Conservation (phyloP, 2,329 filamentous ascomycete species). For the Neobulgaria alba region DNA sequence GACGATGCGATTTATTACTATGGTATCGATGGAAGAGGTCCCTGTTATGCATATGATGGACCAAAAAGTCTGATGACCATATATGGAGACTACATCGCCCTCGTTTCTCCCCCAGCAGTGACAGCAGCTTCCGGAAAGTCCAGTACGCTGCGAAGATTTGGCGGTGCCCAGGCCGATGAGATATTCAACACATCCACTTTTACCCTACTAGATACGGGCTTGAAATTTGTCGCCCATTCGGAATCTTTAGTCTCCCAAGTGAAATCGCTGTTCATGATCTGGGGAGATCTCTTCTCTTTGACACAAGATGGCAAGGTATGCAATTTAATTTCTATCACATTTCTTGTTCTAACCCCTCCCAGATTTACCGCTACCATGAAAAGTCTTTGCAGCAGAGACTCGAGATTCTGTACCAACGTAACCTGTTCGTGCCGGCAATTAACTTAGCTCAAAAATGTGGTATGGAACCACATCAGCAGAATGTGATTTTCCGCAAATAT, state of each 20-base stretch:
- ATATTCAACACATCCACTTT: constrained; percentile 84
- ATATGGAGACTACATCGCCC: constrained; percentile 76
- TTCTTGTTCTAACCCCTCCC: constrained; percentile 33
- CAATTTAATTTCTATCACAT: neutral
- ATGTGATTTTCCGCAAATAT: constrained; percentile 85
- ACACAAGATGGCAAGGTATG: constrained; percentile 83
- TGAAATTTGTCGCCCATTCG: constrained; percentile 83
- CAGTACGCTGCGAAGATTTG: constrained; percentile 60
- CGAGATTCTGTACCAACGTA: constrained; percentile 87
- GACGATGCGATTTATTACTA: constrained; percentile 97
- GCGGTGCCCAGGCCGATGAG: constrained; percentile 62
- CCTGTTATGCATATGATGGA: constrained; percentile 85
- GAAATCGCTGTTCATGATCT: constrained; percentile 72
- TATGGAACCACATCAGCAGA: constrained; percentile 72
- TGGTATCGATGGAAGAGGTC: constrained; percentile 72
- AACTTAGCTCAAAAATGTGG: constrained; percentile 86
- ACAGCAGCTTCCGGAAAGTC: constrained; percentile 28
- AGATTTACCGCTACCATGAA: constrained; percentile 84
- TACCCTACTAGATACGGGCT: constrained; percentile 81
- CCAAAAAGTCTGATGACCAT: constrained; percentile 74
- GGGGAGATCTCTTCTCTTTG: constrained; percentile 87
- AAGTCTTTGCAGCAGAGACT: constrained; percentile 84
- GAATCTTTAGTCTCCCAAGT: constrained; percentile 77
- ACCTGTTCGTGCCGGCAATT: constrained; percentile 85
- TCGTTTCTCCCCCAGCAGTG: constrained; percentile 65